Conservation (phyloP, 768 basidiomycete species). For the Albatrellus ellisii region DNA sequence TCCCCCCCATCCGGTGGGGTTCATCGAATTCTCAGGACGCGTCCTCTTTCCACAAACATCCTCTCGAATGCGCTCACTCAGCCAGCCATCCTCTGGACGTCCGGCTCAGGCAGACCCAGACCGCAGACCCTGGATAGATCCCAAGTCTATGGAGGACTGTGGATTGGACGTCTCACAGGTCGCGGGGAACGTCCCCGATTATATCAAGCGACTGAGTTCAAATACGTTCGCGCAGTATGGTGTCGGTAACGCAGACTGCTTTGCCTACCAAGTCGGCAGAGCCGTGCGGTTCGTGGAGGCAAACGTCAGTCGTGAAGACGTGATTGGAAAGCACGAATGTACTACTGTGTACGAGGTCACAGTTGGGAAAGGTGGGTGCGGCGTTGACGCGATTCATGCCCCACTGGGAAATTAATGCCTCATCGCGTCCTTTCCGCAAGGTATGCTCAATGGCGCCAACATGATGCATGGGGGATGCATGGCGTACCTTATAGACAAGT, state of each 20-base stretch:
- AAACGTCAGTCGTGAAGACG: slow-evolving; percentile 30
- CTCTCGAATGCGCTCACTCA: too few relatives aligned
- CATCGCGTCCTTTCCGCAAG: slow-evolving; percentile 20
- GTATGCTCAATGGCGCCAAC: slow-evolving; percentile 64
- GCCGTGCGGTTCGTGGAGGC: slow-evolving; percentile 49
- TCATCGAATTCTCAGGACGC: too few relatives aligned
- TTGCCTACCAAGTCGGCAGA: slow-evolving; percentile 49
- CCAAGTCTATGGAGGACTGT: slow-evolving; percentile 42
- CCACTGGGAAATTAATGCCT: not conserved
- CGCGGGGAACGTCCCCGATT: slow-evolving; percentile 47
- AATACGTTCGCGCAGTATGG: slow-evolving; percentile 62
- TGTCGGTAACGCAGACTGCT: slow-evolving; percentile 49
- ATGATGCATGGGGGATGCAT: slow-evolving; percentile 70
- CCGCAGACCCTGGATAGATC: slow-evolving; percentile 42
- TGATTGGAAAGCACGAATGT: slow-evolving; percentile 40
- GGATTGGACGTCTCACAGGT: slow-evolving; percentile 27
- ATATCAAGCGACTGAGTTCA: slow-evolving; percentile 51
- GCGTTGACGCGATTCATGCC: too few relatives aligned
- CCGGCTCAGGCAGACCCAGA: not conserved
- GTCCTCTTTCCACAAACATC: too few relatives aligned
- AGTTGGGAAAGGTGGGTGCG: slow-evolving; percentile 44
- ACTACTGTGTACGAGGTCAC: slow-evolving; percentile 47
- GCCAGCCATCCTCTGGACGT: not conserved
- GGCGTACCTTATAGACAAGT: slow-evolving; percentile 67
- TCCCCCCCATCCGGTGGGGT: too few relatives aligned